A percentile compares a stretch with the other conserved stretches of the same genome.
Evolutionary conservation across 2,329 filamentous ascomycete species (phyloP).

Genomic region (Diaporthe aspalathi): DNA sequence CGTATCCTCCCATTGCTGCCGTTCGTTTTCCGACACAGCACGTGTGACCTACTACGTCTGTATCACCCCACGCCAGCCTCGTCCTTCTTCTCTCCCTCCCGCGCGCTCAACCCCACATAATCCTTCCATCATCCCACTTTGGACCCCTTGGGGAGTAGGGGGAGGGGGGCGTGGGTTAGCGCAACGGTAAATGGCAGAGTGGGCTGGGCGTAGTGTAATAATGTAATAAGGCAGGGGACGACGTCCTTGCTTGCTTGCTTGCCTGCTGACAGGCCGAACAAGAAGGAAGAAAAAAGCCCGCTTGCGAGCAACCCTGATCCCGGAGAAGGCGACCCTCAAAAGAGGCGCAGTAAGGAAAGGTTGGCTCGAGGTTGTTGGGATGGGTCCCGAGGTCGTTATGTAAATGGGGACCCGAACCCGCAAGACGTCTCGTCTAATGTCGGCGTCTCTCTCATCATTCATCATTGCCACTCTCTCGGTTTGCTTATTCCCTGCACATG

Average conservation of each 20-base stretch:
- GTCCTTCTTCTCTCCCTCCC: not conserved
- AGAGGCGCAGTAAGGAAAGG: too few relatives aligned
- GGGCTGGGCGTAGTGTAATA: not conserved
- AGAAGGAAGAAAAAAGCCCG: not conserved
- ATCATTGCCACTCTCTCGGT: too few relatives aligned
- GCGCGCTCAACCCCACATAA: conserved; percentile 11
- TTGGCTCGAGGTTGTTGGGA: too few relatives aligned
- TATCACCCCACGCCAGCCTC: conserved; percentile 20
- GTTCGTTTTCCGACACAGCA: not conserved
- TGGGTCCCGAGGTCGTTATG: too few relatives aligned
- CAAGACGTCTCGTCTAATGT: not conserved
- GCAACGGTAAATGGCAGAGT: not conserved
- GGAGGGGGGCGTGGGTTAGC: too few relatives aligned
- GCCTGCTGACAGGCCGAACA: not conserved
- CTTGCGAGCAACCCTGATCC: conserved; percentile 29
- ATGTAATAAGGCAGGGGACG: not conserved
- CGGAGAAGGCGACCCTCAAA: not conserved
- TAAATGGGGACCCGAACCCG: conserved; percentile 21
- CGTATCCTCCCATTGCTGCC: too few relatives aligned
- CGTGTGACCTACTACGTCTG: conserved; percentile 12
- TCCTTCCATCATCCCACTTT: not conserved
- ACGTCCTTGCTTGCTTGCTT: not conserved
- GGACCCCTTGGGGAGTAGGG: conserved; percentile 15
- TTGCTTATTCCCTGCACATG: not conserved
- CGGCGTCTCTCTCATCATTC: not conserved